phyloP scores from a whole-genome alignment of 139 green algal genomes.

The Prasinococcaceae sp. region DNA sequence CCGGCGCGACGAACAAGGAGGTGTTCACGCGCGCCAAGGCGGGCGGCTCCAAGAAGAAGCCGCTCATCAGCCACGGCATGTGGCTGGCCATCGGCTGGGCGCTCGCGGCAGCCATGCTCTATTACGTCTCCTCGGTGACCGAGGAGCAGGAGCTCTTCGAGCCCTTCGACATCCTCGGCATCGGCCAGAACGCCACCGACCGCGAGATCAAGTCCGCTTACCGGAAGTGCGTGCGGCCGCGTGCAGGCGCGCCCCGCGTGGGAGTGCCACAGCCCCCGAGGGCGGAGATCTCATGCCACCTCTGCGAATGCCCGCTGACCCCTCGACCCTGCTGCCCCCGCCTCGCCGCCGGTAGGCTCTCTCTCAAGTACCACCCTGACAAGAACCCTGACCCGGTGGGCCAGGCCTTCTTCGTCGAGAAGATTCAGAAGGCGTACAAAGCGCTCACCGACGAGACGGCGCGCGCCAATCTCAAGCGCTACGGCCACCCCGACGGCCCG shows the following conservation, averaged over 20 bases:
- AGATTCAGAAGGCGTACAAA: slow-evolving; percentile 36
- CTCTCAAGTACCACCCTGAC: slow-evolving; percentile 34
- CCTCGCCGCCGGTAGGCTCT: slow-evolving; percentile 9
- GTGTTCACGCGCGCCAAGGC: not conserved
- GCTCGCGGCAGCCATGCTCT: no score
- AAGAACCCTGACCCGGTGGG: slow-evolving; percentile 35
- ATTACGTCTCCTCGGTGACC: no score
- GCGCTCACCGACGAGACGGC: slow-evolving; percentile 33
- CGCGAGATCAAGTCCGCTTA: not conserved
- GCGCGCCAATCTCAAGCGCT: slow-evolving; percentile 33
- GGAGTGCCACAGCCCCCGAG: not conserved
- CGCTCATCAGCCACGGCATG: not conserved
- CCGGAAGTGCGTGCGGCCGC: no score
- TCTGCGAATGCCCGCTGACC: not conserved
- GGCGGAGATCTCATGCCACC: not conserved
- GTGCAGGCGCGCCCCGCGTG: no score
- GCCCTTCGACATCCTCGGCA: no score
- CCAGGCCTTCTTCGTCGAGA: slow-evolving; percentile 27
- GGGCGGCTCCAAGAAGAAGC: not conserved
- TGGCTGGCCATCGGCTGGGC: no score
- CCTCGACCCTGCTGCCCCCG: not conserved
- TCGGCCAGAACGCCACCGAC: not conserved
- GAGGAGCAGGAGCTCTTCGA: no score
- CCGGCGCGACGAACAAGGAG: not conserved
- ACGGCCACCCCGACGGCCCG: slow-evolving; percentile 37